Percentiles rank a stretch among this genome's conserved stretches.
Conservation (phyloP, 179 eudicot species). For the Spinacia oleracea region DNA sequence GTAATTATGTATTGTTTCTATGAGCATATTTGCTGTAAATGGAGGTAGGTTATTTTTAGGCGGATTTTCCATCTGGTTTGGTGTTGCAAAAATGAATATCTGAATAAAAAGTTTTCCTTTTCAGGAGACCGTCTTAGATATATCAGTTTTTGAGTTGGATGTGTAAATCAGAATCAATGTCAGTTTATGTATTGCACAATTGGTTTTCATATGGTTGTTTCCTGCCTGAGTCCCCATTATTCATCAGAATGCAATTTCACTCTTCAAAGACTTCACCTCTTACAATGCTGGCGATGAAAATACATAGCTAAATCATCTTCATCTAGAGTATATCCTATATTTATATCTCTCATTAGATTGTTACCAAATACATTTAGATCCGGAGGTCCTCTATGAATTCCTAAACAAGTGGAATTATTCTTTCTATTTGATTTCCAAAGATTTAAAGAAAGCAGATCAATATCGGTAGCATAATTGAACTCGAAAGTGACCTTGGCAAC, state of each 20-base stretch:
- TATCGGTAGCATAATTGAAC: not conserved
- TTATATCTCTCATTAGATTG: not conserved
- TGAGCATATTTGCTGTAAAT: constrained; percentile 3
- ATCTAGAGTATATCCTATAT: not conserved
- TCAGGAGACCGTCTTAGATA: not conserved
- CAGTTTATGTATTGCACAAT: not conserved
- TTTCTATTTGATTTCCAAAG: not conserved
- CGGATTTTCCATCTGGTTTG: not conserved
- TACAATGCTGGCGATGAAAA: not conserved
- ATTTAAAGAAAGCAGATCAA: not conserved
- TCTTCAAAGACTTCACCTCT: not conserved
- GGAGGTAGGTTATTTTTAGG: constrained; percentile 11
- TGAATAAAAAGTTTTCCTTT: not conserved
- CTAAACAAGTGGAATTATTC: not conserved
- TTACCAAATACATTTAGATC: not conserved
- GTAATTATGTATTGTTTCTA: not conserved
- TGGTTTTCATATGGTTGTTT: not conserved
- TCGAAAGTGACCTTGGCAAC: not conserved
- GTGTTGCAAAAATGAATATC: constrained; percentile 5
- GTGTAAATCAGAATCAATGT: not conserved
- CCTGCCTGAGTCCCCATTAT: not conserved
- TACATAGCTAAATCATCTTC: not conserved
- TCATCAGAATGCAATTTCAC: not conserved
- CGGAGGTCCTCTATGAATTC: not conserved
- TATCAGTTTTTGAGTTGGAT: not conserved